phyloP scores from a whole-genome alignment of 345 rosid genomes.

The Syzygium oleosum region DNA sequence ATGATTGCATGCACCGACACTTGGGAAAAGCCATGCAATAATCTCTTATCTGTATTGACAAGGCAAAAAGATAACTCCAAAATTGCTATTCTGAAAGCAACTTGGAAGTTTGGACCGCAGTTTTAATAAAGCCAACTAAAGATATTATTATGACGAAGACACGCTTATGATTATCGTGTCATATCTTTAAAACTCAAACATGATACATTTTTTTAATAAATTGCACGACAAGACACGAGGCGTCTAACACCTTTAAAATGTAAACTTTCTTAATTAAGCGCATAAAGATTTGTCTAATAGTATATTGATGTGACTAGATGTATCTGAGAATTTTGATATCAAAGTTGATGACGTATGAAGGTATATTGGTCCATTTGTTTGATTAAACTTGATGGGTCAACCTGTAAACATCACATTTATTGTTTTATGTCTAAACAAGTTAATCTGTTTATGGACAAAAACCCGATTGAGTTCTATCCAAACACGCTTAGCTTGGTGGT shows the following conservation, averaged over 20 bases:
- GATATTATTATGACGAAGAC: neutral
- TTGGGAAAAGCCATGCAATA: neutral
- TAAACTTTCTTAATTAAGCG: neutral
- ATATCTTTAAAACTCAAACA: neutral
- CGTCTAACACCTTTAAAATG: neutral
- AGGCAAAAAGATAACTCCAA: neutral
- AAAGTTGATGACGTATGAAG: no score
- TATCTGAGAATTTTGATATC: neutral
- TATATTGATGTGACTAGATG: neutral
- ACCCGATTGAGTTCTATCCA: neutral
- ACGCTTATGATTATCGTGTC: neutral
- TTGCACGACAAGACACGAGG: neutral
- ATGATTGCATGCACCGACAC: neutral
- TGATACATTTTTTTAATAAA: neutral
- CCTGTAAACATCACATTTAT: neutral
- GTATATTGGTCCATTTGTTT: neutral
- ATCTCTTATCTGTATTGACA: neutral
- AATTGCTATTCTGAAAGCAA: neutral
- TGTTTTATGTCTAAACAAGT: neutral
- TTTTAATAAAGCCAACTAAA: neutral
- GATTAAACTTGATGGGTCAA: neutral
- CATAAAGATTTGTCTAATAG: neutral
- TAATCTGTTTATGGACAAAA: neutral
- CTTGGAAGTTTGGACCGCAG: neutral
- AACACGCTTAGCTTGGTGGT: neutral